A percentile compares a stretch with the other conserved stretches of the same genome.
These are phyloP conservation scores for Blastobotrys buckinghamii DNA, from an alignment of 1,139 yeast genomes.

Conservation along the genomic window DNA sequence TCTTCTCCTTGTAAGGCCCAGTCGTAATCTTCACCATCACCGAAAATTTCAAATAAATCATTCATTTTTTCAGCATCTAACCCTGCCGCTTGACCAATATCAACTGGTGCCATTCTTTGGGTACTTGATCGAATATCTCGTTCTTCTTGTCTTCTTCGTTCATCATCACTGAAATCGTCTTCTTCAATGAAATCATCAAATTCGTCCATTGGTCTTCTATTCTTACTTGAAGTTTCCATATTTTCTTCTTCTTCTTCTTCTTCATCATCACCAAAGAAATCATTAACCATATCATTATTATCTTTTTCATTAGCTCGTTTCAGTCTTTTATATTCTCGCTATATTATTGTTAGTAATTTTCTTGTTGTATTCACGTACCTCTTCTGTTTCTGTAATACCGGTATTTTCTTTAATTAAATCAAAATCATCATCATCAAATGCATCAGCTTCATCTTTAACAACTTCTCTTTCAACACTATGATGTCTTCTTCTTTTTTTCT, in stretches of 20 bases:
- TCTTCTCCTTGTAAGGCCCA: constrained; percentile 80
- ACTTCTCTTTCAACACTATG: constrained; percentile 8
- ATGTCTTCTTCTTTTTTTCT: constrained; percentile 23
- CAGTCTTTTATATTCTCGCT: constrained; percentile 64
- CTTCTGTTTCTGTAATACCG: constrained; percentile 46
- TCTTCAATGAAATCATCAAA: constrained; percentile 97
- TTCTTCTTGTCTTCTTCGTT: constrained; percentile 44
- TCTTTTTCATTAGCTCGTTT: constrained; percentile 46
- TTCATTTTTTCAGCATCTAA: constrained; percentile 90
- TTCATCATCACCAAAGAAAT: constrained; percentile 84
- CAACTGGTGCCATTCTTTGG: constrained; percentile 26
- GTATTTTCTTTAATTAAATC: constrained; percentile 87
- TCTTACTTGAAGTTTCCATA: constrained; percentile 16
- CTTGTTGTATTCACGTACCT: constrained; percentile 12
- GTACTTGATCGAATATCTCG: constrained; percentile 24
- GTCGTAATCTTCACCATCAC: constrained; percentile 95
- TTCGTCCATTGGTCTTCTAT: constrained; percentile 50
- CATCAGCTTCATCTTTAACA: constrained; percentile 45
- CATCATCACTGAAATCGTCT: constrained; percentile 92
- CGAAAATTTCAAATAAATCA: constrained; percentile 91
- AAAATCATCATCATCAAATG: constrained; percentile 89
- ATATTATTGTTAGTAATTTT: constrained; percentile 3
- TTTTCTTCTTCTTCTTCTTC: constrained; percentile 40
- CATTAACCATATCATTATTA: constrained; percentile 49
- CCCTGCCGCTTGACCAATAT: constrained; percentile 60